Evolutionary conservation across 2,329 filamentous ascomycete species (phyloP), one percentile per base, ranked within the genome.

Genomic region (Diplodia corticola): DNA sequence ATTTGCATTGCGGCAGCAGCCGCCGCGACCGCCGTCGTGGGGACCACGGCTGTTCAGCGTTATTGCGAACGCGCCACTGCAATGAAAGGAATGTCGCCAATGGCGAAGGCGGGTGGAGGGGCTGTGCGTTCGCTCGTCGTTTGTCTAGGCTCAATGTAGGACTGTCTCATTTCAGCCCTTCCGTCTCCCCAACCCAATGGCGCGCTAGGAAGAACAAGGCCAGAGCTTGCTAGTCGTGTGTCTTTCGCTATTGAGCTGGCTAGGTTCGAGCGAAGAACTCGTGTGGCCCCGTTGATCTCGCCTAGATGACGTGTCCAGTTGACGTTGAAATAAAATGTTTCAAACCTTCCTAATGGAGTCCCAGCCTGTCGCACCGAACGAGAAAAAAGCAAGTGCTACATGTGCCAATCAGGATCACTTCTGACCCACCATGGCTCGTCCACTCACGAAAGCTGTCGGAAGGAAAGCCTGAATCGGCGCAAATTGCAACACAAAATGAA

Each of bases 291-390:
- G 13, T 10, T n/a, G 3, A 44, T 44, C 17, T 20, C n/a, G 40
- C 40, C 40, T 20, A 4, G n/a, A 57, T 26, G 20, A 13, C 53
- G 33, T 35, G 22, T 37, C 24, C 35, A 20, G 20, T 59, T 37
- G 57, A 61, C 57, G 57, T 61, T 49, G 10, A 20, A 61, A 61
- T 61, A 61, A 61, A 26, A 44, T 50, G 57, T 61, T 61, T 61
- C 57, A 49, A 28, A 60, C 13, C 37, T 24, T 60, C 46, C 17
- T 24, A 46, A 22, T 48, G 48, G 44, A 26, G 57, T 61, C 57
- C 35, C 37, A 35, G 17, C 57, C 40, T n/a, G 40, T 44, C 40
- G 40, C 17, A 44, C 40, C 17, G 40, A 20, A 44, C 40, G 17
- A 20, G 40, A 44, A 44, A 35, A 44, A 44, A 20, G 50, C 50